Evolutionary conservation across 345 rosid genomes (phyloP).

Genomic region (Populus nigra): DNA sequence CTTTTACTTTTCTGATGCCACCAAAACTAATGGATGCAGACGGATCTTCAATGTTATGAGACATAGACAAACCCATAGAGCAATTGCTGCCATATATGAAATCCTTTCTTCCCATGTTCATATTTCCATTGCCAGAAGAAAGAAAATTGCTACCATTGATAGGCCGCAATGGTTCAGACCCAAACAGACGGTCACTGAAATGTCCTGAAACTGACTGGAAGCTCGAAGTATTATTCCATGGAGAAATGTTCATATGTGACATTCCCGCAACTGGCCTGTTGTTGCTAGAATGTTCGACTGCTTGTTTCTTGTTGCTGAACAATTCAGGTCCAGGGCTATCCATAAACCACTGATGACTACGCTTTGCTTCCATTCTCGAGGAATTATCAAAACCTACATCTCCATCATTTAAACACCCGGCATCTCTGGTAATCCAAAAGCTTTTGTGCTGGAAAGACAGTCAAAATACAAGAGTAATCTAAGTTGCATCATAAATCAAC

Average conservation of each 20-base stretch:
- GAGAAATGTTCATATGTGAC: conserved; percentile 38
- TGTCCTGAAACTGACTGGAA: conserved; percentile 61
- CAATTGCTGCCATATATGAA: conserved; percentile 37
- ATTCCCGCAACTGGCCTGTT: conserved; percentile 30
- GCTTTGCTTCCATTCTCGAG: conserved; percentile 61
- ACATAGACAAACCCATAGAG: conserved; percentile 55
- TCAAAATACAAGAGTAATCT: background rate
- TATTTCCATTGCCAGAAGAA: conserved; percentile 36
- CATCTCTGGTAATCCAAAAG: conserved; percentile 55
- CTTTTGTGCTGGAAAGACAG: conserved; percentile 62
- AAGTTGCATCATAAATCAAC: conserved; percentile 6
- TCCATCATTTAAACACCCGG: conserved; percentile 30
- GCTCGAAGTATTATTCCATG: conserved; percentile 61
- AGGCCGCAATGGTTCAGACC: conserved; percentile 54
- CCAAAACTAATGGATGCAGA: conserved; percentile 48
- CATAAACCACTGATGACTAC: conserved; percentile 70
- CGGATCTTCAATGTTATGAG: conserved; percentile 55
- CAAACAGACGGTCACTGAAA: conserved; percentile 59
- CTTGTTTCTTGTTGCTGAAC: conserved; percentile 77
- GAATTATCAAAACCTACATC: conserved; percentile 50
- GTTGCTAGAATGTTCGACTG: conserved; percentile 41
- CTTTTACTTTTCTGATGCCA: conserved; percentile 61
- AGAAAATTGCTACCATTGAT: conserved; percentile 41
- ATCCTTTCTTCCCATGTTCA: conserved; percentile 40
- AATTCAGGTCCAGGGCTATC: conserved; percentile 59